phyloP scores from a whole-genome alignment of 345 rosid species.

The Dimocarpus longan region DNA sequence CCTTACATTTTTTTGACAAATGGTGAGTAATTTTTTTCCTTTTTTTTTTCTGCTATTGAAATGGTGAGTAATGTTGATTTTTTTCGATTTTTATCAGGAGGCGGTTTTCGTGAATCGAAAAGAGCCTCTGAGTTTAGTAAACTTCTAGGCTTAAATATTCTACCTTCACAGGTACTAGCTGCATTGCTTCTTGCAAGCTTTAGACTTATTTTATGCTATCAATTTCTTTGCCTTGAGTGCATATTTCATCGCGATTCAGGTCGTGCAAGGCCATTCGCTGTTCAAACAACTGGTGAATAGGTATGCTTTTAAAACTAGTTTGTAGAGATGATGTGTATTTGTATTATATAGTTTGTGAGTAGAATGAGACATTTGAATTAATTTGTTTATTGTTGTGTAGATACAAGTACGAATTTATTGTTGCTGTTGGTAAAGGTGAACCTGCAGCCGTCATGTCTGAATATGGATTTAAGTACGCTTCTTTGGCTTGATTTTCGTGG shows the following conservation, averaged over 20 bases:
- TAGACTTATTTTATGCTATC: neutral
- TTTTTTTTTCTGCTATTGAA: neutral
- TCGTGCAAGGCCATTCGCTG: constrained; percentile 86
- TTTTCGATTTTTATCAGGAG: constrained; percentile 51
- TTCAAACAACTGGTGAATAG: constrained; percentile 63
- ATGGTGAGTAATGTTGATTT: neutral
- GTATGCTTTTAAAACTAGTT: constrained; percentile 32
- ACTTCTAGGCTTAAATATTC: constrained; percentile 57
- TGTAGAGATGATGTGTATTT: neutral
- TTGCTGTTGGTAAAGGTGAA: constrained; percentile 92
- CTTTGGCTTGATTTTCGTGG: constrained; percentile 8
- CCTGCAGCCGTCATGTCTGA: constrained; percentile 85
- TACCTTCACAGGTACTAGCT: constrained; percentile 63
- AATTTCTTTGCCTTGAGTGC: neutral
- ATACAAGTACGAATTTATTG: constrained; percentile 64
- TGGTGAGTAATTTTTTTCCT: constrained; percentile 46
- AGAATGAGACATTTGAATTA: neutral
- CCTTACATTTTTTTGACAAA: constrained; percentile 84
- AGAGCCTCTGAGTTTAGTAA: constrained; percentile 74
- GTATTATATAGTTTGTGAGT: neutral
- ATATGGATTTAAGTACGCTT: constrained; percentile 79
- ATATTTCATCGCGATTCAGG: constrained; percentile 40
- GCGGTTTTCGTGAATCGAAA: constrained; percentile 78
- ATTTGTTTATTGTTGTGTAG: constrained; percentile 34
- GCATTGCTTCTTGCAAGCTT: neutral